These are phyloP conservation scores for Acanthamoeba royreba DNA, from an alignment of 208 protist species.

Conservation along the genomic window DNA sequence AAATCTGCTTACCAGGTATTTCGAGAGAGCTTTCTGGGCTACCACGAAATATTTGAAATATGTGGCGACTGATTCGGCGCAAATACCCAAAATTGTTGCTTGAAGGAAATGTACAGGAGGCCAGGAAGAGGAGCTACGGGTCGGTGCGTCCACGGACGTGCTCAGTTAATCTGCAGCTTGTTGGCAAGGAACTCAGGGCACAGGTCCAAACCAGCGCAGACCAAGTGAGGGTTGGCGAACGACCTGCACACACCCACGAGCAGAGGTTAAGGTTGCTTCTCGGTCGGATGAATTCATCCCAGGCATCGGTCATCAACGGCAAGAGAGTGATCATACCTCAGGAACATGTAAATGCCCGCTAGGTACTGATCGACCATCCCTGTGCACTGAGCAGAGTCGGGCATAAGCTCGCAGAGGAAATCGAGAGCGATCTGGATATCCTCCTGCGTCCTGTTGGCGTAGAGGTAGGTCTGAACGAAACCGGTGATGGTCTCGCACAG, in stretches of 20 bases:
- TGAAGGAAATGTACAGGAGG: neutral
- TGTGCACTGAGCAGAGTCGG: neutral
- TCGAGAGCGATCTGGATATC: neutral
- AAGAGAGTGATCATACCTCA: neutral
- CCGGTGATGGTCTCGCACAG: slow-evolving; percentile 9
- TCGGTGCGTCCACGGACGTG: neutral
- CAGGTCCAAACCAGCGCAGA: neutral
- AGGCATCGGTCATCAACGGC: too few relatives aligned
- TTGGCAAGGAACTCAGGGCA: neutral
- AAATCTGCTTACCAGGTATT: too few relatives aligned
- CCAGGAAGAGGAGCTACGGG: neutral
- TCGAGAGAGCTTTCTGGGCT: too few relatives aligned
- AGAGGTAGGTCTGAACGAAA: slow-evolving; percentile 9
- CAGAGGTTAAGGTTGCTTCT: too few relatives aligned
- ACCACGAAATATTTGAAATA: too few relatives aligned
- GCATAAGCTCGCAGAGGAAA: neutral
- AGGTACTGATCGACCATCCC: neutral
- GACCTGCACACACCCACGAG: neutral
- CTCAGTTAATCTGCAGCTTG: neutral
- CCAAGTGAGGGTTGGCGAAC: neutral
- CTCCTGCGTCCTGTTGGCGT: slow-evolving; percentile 1
- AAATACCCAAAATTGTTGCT: neutral
- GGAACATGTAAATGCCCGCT: slow-evolving; percentile 27
- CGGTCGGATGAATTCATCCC: too few relatives aligned
- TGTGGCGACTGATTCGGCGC: too few relatives aligned